Conservation (phyloP, 176 grass and related monocot species). For the Stipa capillata region DNA sequence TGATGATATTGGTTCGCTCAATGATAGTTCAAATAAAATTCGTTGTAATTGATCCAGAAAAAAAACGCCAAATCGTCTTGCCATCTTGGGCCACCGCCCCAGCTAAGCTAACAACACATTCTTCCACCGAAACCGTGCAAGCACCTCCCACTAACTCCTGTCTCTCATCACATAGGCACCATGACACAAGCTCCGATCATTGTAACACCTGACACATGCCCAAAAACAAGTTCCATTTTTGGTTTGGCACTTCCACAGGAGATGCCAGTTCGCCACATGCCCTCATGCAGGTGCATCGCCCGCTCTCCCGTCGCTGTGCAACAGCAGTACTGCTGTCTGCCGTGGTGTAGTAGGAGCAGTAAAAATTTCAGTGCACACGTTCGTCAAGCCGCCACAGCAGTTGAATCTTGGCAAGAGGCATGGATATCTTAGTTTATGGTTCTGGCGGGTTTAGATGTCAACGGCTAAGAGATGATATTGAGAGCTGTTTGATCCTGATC, state of each 20-base stretch:
- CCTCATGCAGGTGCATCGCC: neutral
- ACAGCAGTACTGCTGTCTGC: neutral
- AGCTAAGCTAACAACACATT: neutral
- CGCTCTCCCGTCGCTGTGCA: neutral
- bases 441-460: neutral
- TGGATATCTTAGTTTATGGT: neutral
- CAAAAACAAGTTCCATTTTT: neutral
- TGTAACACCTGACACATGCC: neutral
- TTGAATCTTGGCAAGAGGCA: neutral
- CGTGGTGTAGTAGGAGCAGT: neutral
- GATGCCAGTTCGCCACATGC: neutral
- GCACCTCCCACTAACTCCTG: neutral
- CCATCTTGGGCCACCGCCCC: no score
- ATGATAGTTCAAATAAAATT: neutral
- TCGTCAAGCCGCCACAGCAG: neutral
- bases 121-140: neutral
- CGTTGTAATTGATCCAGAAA: no score
- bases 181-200: neutral
- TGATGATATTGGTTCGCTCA: no score
- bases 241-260: neutral
- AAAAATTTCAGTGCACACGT: neutral
- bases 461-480: neutral
- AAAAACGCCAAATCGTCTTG: neutral
- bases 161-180: neutral
- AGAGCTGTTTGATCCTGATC: neutral